Evolutionary conservation across 176 grass and related monocot genomes (phyloP).

Genomic region (Aegilops sharonensis): DNA sequence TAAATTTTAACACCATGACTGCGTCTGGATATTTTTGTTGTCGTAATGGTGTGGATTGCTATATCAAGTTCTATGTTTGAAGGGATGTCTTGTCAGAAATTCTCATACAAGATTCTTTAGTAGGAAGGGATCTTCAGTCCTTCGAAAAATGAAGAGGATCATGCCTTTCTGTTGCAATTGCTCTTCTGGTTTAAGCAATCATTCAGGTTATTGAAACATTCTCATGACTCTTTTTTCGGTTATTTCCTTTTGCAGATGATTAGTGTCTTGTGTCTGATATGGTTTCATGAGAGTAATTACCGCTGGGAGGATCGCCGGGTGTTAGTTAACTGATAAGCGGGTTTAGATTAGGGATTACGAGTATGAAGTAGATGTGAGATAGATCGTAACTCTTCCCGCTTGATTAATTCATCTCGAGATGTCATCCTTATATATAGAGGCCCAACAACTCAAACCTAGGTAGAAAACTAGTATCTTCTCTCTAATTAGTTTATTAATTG

Average conservation of each 20-base stretch:
- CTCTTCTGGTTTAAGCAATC: constrained; percentile 99
- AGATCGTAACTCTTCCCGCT: neutral
- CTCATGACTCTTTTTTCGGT: constrained; percentile 21
- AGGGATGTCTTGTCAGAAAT: constrained; percentile 20
- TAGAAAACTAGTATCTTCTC: neutral
- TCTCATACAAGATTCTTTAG: constrained; percentile 46
- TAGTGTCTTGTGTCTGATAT: neutral
- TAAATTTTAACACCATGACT: neutral
- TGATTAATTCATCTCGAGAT: neutral
- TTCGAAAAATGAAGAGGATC: constrained; percentile 83
- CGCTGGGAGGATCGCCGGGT: neutral
- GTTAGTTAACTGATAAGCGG: neutral
- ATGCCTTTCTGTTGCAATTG: constrained; percentile 85
- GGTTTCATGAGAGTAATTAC: neutral
- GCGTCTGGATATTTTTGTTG: neutral
- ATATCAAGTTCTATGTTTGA: constrained; percentile 36
- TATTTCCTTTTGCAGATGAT: constrained; percentile 13
- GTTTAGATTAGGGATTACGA: neutral
- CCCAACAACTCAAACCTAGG: neutral
- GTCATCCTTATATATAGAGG: neutral
- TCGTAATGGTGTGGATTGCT: constrained; percentile 5
- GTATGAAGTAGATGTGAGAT: neutral
- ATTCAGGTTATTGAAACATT: constrained; percentile 75
- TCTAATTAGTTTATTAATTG: neutral
- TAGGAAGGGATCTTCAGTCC: constrained; percentile 87